Evolutionary conservation across 805 yeast genomes (phyloP).

Genomic region (Komagataella mondaviorum): DNA sequence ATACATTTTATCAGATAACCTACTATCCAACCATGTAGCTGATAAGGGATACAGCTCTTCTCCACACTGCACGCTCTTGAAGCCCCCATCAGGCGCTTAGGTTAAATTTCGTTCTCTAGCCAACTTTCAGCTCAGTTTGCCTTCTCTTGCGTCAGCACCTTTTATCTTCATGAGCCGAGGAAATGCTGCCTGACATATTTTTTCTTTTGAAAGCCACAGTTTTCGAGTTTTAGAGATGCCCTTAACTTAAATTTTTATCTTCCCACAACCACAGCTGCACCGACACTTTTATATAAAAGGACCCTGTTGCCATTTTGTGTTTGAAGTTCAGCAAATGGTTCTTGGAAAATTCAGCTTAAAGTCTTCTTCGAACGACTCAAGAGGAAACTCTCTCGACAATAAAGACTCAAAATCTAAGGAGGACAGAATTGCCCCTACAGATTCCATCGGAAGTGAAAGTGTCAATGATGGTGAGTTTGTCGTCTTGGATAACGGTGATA

Average conservation of each 20-base stretch:
- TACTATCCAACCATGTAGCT: no score
- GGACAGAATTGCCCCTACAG: neutral
- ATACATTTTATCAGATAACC: no score
- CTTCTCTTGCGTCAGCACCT: no score
- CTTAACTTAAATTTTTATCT: no score
- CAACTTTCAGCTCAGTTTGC: neutral
- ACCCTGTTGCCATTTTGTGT: neutral
- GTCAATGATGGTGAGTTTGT: neutral
- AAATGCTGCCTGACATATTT: neutral
- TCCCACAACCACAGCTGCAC: neutral
- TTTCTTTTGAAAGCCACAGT: neutral
- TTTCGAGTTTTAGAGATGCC: neutral
- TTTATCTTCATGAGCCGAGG: neutral
- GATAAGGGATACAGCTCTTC: no score
- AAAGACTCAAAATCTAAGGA: neutral
- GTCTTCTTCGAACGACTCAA: neutral
- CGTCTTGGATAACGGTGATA: neutral
- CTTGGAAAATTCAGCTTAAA: neutral
- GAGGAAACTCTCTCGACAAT: neutral
- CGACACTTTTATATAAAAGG: neutral
- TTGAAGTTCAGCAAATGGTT: neutral
- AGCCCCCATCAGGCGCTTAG: no score
- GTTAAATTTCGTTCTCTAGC: neutral
- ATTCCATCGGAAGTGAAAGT: neutral
- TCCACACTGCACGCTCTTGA: no score